Conservation (phyloP, 75 land plant genomes). For the Pinus taeda region DNA sequence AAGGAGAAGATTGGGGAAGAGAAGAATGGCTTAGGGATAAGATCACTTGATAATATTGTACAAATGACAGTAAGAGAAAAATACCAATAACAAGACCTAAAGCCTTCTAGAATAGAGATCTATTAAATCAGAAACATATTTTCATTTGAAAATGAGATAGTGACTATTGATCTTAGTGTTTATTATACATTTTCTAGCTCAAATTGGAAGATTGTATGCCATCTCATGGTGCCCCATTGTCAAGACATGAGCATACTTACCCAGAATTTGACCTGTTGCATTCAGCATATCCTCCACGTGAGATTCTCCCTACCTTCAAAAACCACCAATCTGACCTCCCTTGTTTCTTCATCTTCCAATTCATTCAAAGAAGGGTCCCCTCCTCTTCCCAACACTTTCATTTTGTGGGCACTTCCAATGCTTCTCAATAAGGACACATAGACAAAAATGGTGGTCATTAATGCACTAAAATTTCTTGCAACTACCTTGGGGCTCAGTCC, state of each 20-base stretch:
- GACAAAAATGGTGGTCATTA: not conserved
- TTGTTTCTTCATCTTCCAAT: constrained; percentile 3
- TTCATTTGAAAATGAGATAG: not conserved
- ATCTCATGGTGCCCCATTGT: not conserved
- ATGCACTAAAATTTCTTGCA: not conserved
- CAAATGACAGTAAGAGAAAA: too few relatives aligned
- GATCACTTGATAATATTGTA: too few relatives aligned
- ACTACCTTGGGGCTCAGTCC: too few relatives aligned
- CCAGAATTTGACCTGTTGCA: constrained; percentile 17
- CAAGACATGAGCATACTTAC: not conserved
- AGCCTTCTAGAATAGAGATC: not conserved
- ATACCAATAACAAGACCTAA: too few relatives aligned
- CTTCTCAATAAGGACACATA: not conserved
- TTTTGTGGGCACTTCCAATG: not conserved
- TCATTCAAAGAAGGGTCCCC: constrained; percentile 7
- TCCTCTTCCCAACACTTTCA: not conserved
- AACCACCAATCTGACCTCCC: constrained; percentile 5
- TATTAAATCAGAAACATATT: not conserved
- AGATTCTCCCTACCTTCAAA: constrained; percentile 25
- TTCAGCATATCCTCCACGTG: constrained; percentile 22
- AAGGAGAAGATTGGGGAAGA: too few relatives aligned
- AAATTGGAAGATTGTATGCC: not conserved
- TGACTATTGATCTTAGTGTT: not conserved
- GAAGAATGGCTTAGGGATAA: too few relatives aligned
- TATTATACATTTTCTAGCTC: not conserved